These are phyloP conservation scores for Aspergillus uvarum DNA, from an alignment of 2,329 filamentous ascomycete genomes.

Conservation along the genomic window DNA sequence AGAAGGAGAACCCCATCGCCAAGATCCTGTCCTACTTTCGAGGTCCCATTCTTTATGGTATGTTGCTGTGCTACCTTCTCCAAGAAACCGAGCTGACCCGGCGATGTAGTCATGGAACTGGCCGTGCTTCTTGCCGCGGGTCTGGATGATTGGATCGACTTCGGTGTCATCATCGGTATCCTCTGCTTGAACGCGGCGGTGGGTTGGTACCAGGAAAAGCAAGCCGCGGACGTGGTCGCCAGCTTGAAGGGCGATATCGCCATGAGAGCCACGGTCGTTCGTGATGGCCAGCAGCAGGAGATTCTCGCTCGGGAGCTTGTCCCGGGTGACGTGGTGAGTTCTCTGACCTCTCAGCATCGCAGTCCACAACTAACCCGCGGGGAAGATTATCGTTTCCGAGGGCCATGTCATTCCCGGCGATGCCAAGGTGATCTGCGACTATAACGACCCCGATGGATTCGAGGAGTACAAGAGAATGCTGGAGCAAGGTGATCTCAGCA, in stretches of 20 bases:
- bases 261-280: conserved; percentile 67
- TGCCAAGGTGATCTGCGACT: conserved; percentile 69
- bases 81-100: conserved; percentile 15
- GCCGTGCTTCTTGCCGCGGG: conserved; percentile 72
- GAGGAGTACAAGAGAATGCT: conserved; percentile 65
- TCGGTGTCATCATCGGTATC: conserved; percentile 76
- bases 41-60: conserved; percentile 75
- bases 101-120: conserved; percentile 63
- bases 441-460: conserved; percentile 66
- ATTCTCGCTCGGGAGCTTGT: conserved; percentile 71
- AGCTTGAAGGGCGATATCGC: conserved; percentile 76
- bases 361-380: conserved; percentile 17
- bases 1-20: conserved; percentile 72
- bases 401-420: conserved; percentile 70
- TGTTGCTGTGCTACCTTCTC: conserved; percentile 27
- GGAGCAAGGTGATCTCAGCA: conserved; percentile 59
- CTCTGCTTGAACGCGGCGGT: conserved; percentile 71
- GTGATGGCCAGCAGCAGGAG: conserved; percentile 64
- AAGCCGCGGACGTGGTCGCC: conserved; percentile 74
- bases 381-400: conserved; percentile 67
- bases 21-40: conserved; percentile 74
- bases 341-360: not conserved
- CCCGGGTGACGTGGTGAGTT: conserved; percentile 70
- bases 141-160: conserved; percentile 73
- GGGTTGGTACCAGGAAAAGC: conserved; percentile 80